These are phyloP conservation scores for Suillus fuscotomentosus DNA, from an alignment of 768 basidiomycete genomes.

Conservation along the genomic window DNA sequence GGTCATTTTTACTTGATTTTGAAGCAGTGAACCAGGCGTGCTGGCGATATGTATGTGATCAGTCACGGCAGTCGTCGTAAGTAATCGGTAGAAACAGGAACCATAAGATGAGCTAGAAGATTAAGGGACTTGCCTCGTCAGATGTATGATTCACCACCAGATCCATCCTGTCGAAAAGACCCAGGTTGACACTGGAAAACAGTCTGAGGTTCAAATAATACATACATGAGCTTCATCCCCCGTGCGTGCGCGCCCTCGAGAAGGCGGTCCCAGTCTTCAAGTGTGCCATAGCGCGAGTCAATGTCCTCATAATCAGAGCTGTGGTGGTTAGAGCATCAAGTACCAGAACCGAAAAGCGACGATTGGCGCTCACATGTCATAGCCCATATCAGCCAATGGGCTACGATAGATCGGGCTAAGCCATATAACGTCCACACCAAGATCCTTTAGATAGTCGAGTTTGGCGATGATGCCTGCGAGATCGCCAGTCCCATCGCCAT, in stretches of 20 bases:
- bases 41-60: conserved; percentile 30
- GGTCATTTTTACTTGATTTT: conserved; percentile 44
- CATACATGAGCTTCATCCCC: conserved; percentile 71
- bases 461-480: conserved; percentile 63
- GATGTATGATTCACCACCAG: conserved; percentile 77
- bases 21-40: conserved; percentile 73
- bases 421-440: conserved; percentile 72
- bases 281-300: conserved; percentile 62
- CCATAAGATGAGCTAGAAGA: background rate
- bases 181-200: conserved; percentile 11
- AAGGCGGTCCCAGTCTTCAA: conserved; percentile 58
- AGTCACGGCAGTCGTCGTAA: background rate
- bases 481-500: conserved; percentile 69
- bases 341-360: background rate
- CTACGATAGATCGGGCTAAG: conserved; percentile 69
- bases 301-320: conserved; percentile 67
- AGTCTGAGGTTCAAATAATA: conserved; percentile 4
- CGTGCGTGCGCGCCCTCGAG: conserved; percentile 53
- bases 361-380: conserved; percentile 52
- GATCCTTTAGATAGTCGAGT: conserved; percentile 64
- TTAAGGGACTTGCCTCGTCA: conserved; percentile 44
- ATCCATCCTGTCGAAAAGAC: conserved; percentile 54
- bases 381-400: conserved; percentile 72
- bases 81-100: conserved; percentile 7
- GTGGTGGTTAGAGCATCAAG: conserved; percentile 3